Base-by-base conservation (phyloP, 768 basidiomycete genomes). In the Rhodocollybia butyracea region DNA sequence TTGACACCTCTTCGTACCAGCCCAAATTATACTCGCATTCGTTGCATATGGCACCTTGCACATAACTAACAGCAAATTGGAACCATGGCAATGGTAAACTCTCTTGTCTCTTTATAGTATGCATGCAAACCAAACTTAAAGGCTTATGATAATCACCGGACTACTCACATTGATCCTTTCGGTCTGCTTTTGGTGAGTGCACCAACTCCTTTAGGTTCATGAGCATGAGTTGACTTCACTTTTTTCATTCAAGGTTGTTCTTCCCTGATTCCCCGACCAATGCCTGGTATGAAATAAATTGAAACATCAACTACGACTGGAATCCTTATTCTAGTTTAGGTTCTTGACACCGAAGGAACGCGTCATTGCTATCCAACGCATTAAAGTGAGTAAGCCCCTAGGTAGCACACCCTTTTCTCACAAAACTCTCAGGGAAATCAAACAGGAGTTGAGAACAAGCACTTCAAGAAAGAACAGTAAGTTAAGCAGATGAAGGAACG, bases 361-460 rank as follows among this genome's bases (percentile, higher is more conserved):
- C 11, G 72, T 70, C 2, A 74, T 73, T 26, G 88, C 88, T 2
- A 73, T 90, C 22, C 76, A 73, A 50, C 80, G 88, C 7, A 78
- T 90, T 54, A 84, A 85, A 32, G 53, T 54, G 36, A 10, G 32
- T 36, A 47, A 10, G 42, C 5, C 3, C 30, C 30, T n/a, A n/a
- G n/a, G n/a, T n/a, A 21, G 21, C 43, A 17, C 24, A 13, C 21
- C 7, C 43, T 56, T 19, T 26, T n/a, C 51, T 50, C 31, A 50
- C 34, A 8, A 50, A 7, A 15, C 27, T 27, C 34, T 5, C 59
- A 85, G 83, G 78, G 73, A 67, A 89, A 90, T 59, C 88, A 91
- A 80, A 87, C 86, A 0, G 90, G 89, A 30, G 80, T 90, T 11
- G 89, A 91, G 68, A 91, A 89, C 64, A 92, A 91, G 62, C 77